These are phyloP conservation scores for Parathielavia hyrcaniae DNA, from an alignment of 495 filamentous ascomycete species.

Conservation along the genomic window DNA sequence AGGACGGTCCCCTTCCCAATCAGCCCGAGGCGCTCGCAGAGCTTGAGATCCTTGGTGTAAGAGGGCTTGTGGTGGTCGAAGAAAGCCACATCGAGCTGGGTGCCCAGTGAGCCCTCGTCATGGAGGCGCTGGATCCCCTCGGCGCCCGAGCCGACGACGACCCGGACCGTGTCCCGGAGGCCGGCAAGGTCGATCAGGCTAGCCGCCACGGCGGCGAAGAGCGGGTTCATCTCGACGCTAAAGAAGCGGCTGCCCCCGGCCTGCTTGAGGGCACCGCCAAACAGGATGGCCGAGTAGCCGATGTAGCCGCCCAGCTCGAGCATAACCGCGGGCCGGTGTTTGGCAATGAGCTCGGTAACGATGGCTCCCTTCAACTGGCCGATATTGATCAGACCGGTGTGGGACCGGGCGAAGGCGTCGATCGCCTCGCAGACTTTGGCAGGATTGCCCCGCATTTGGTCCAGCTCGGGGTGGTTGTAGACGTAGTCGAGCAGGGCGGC, in stretches of 20 bases:
- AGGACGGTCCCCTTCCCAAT: constrained; percentile 56
- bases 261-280: constrained; percentile 54
- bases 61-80: constrained; percentile 70
- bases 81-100: constrained; percentile 60
- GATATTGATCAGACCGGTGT: constrained; percentile 73
- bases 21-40: constrained; percentile 61
- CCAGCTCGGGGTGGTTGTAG: constrained; percentile 48
- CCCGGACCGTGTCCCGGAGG: constrained; percentile 56
- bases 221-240: constrained; percentile 61
- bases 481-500: constrained; percentile 65
- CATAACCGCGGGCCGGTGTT: constrained; percentile 59
- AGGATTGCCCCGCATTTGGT: constrained; percentile 58
- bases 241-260: constrained; percentile 57
- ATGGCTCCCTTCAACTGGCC: constrained; percentile 66
- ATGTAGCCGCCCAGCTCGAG: constrained; percentile 79
- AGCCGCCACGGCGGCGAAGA: constrained; percentile 58
- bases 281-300: constrained; percentile 71
- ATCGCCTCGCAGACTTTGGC: constrained; percentile 59
- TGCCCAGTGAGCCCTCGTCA: constrained; percentile 41
- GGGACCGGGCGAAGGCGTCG: constrained; percentile 59
- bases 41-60: constrained; percentile 64
- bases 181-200: constrained; percentile 63
- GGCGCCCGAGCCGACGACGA: constrained; percentile 61
- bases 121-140: constrained; percentile 52
- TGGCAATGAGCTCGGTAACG: constrained; percentile 56